A percentile compares a stretch with the other conserved stretches of the same genome.
Evolutionary conservation across 768 basidiomycete species (phyloP).

Genomic region (Auriscalpium vulgare): DNA sequence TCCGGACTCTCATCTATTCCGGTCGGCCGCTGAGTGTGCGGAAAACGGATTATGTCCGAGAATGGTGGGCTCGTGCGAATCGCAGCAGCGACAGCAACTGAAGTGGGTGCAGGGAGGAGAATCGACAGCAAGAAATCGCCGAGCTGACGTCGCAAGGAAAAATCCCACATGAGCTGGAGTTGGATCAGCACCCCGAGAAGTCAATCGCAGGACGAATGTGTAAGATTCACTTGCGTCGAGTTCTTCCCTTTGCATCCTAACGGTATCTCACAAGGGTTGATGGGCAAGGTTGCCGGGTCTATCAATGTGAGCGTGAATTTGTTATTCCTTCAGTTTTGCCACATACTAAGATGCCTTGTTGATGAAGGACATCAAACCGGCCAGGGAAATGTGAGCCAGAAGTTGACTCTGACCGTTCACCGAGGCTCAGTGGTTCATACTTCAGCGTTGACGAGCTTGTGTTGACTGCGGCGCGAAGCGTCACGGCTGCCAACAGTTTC

Average conservation of each 20-base stretch:
- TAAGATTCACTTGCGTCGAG: constrained; percentile 24
- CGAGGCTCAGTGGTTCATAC: not conserved
- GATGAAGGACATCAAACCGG: constrained; percentile 68
- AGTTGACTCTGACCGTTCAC: not conserved
- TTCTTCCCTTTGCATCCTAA: not conserved
- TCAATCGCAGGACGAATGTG: constrained; percentile 52
- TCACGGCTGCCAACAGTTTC: constrained; percentile 37
- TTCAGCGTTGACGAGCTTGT: constrained; percentile 78
- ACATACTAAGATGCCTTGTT: constrained; percentile 2
- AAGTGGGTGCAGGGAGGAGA: constrained; percentile 44
- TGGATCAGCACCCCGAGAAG: constrained; percentile 60
- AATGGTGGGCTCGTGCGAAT: constrained; percentile 42
- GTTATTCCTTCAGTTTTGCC: not conserved
- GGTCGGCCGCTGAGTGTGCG: constrained; percentile 80
- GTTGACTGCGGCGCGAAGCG: constrained; percentile 50
- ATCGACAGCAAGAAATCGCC: constrained; percentile 50
- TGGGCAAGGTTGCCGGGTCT: constrained; percentile 71
- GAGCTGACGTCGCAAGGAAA: constrained; percentile 53
- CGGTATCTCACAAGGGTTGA: constrained; percentile 43
- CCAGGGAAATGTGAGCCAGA: constrained; percentile 64
- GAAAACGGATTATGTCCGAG: constrained; percentile 69
- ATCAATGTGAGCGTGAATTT: constrained; percentile 40
- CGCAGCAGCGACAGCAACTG: not conserved
- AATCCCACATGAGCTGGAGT: constrained; percentile 70
- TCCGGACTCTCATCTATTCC: constrained; percentile 65